phyloP scores from a whole-genome alignment of 2,329 filamentous ascomycete species.

The Trichoderma sp. region DNA sequence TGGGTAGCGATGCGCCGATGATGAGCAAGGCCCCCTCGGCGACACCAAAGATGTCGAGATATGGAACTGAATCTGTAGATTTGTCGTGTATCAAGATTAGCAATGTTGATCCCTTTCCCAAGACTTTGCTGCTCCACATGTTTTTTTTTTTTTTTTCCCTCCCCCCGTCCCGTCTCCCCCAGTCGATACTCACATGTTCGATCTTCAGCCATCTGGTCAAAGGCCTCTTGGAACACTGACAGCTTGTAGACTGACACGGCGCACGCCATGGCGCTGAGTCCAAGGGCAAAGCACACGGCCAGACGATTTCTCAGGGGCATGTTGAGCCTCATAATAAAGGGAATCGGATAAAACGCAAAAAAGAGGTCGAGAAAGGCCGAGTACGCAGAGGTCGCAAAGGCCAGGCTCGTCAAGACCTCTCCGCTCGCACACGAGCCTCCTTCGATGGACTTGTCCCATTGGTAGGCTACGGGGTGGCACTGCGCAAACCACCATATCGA shows the following conservation, averaged over 20 bases:
- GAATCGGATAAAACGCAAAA: constrained; percentile 29
- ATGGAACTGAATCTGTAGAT: constrained; percentile 23
- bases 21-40: constrained; percentile 27
- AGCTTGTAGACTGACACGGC: constrained; percentile 29
- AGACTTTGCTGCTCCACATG: not conserved
- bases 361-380: constrained; percentile 29
- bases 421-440: constrained; percentile 24
- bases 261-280: constrained; percentile 26
- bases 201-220: constrained; percentile 24
- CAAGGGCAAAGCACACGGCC: constrained; percentile 26
- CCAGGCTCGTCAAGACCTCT: constrained; percentile 24
- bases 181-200: constrained; percentile 25
- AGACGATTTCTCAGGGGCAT: constrained; percentile 27
- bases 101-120: not conserved
- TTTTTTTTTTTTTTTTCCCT: not conserved
- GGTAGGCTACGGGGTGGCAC: constrained; percentile 25
- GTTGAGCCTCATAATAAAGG: constrained; percentile 28
- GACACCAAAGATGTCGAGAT: constrained; percentile 28
- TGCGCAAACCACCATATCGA: constrained; percentile 29
- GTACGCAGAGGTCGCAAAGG: constrained; percentile 28
- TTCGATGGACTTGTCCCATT: constrained; percentile 25
- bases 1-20: constrained; percentile 27
- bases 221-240: constrained; percentile 25
- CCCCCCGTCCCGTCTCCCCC: not conserved
- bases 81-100: not conserved